Evolutionary conservation across 495 filamentous ascomycete species (phyloP), one percentile per base, ranked within the genome.

Genomic region (Aspergillus campestris): DNA sequence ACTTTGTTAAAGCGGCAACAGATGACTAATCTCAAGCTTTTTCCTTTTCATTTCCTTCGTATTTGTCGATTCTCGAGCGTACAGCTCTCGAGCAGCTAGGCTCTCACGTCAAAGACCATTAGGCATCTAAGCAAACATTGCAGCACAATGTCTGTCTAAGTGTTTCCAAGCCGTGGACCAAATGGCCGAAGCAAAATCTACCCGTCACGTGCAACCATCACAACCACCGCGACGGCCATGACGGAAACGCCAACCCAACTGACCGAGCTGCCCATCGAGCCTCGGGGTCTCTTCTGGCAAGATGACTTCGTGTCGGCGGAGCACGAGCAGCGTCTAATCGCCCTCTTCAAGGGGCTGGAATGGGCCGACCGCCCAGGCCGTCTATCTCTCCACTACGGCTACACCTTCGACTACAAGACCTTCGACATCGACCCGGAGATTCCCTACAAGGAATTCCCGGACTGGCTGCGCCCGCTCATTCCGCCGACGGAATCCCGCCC

Each of bases 381-480:
- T 8, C 47, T 61, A 38, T 67, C 66, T 12, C 59, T 69, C 1
- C 66, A 69, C 44, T 69, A 67, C 48, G 66, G 66, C 54, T 69
- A 69, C 46, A 60, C 59, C 27, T 69, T 69, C 53, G 64, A 69
- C 60, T 69, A 69, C 33, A 67, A 67, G 36, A 69, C 66, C 10
- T 69, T 69, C 37, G 62, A 53, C 3, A 57, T 69, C 32, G 66
- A 69, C 36, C 64, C 59, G 0, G 60, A 62, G 1, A 63, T 69
- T 13, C 64, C 62, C 0, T 67, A 60, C 48, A 65, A 64, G 45
- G 56, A 61, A 28, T 69, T 69, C n/a, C 66, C 66, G 0, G 54
- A 49, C 9, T 69, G 66, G 66, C 53, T 69, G 1, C 47, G 57
- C 14, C 62, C 66, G 8, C 57, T 69, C 0, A 62, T 69, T 27